A percentile compares a stretch with the other conserved stretches of the same genome.
Evolutionary conservation across 768 basidiomycete genomes (phyloP).

Genomic region (Aureoboletus auriporus): DNA sequence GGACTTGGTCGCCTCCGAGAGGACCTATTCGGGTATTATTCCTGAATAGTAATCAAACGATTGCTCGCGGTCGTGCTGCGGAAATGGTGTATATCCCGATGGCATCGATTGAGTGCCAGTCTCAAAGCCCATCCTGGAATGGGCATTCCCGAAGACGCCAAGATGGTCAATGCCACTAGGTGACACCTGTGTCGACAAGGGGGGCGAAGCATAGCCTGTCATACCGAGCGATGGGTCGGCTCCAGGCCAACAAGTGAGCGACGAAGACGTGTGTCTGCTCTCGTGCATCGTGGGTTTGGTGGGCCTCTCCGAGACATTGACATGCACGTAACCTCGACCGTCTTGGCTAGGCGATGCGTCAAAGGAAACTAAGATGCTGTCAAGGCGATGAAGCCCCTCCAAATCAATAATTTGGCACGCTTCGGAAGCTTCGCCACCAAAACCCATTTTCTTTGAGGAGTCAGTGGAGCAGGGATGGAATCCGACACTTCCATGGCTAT

Average conservation of each 20-base stretch:
- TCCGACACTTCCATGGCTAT: conserved; percentile 29
- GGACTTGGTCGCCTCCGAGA: background rate
- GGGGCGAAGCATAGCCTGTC: conserved; percentile 27
- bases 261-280: conserved; percentile 15
- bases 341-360: conserved; percentile 60
- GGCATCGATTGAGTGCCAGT: conserved; percentile 12
- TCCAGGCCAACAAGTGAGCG: conserved; percentile 26
- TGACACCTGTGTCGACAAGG: conserved; percentile 38
- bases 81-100: conserved; percentile 29
- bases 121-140: conserved; percentile 22
- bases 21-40: conserved; percentile 20
- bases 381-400: conserved; percentile 42
- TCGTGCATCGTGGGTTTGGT: conserved; percentile 5
- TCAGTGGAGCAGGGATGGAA: conserved; percentile 49
- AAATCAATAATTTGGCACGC: conserved; percentile 51
- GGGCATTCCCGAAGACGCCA: conserved; percentile 53
- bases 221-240: conserved; percentile 14
- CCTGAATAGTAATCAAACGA: conserved; percentile 29
- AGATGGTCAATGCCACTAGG: conserved; percentile 30
- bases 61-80: conserved; percentile 22
- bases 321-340: conserved; percentile 70
- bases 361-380: conserved; percentile 68
- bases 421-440: conserved; percentile 32
- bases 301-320: conserved; percentile 53
- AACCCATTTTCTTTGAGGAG: conserved; percentile 26